Base-by-base conservation (phyloP, 352 stramenopile genomes). In the Globisporangium camurandrum region DNA sequence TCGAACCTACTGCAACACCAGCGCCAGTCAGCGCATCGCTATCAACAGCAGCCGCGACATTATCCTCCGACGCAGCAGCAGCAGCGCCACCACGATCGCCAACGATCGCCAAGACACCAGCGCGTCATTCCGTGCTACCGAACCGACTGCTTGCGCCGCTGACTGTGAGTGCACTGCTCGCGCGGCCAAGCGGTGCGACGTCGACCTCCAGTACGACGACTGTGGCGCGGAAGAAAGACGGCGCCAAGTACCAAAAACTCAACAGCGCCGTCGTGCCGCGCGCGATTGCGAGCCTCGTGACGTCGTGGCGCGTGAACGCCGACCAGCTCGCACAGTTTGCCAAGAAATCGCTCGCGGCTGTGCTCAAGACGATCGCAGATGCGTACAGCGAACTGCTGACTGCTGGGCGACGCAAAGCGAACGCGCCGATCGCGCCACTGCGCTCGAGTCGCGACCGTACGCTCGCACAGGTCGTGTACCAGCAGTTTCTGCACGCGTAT, bases 401-500 rank as follows among this genome's bases (percentile, higher is more conserved):
- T 0, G 71, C 74, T 0, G 70, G 64, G 0, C 54, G 73, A 8
- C 64, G 80, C n/a, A 85, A 84, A 36, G 59, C 39, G 0, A 40
- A 42, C 2, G 30, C 54, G 10, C 50, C 54, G 2, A 38, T 43
- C 22, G 36, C 46, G 8, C 49, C 58, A 11, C 55, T 51, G 17
- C 48, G 64, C 34, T 54, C 61, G 0, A n/a, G n/a, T n/a, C 67
- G 69, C 0, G 54, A 67, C 42, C 53, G 87, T 22, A 72, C 75
- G 8, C 67, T 89, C 3, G 75, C 75, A 1, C 73, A 88, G 39
- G 74, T 89, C 28, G 77, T 88, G 28, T 93, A 89, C 51, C 79
- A 91, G 57, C 83, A 77, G 30, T 88, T 91, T 51, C 55, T 93
- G 37, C 79, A 91, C 49, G 81, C 67, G 42, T 91, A 91, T n/a